Conservation (phyloP, 2,329 filamentous ascomycete genomes). For the Microsporum canis region DNA sequence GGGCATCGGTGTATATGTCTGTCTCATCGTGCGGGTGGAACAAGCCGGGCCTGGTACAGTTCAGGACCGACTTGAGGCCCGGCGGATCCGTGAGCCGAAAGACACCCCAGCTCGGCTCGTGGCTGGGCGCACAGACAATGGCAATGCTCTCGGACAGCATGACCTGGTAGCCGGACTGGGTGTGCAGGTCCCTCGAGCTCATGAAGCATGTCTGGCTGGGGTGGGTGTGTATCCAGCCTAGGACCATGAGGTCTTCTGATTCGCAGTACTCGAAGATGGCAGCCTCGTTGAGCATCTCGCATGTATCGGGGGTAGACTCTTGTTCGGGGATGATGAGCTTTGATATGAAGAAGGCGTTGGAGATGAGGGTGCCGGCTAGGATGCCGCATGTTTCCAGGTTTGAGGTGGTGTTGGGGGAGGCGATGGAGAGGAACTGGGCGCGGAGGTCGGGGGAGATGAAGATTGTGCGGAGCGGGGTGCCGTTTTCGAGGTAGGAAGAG, state of each 20-base stretch:
- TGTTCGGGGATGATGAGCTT: conserved; percentile 85
- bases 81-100: conserved; percentile 91
- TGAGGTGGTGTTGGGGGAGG: conserved; percentile 60
- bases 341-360: conserved; percentile 86
- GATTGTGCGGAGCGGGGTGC: conserved; percentile 71
- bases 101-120: conserved; percentile 65
- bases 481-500: conserved; percentile 80
- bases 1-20: conserved; percentile 67
- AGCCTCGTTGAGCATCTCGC: conserved; percentile 80
- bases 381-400: conserved; percentile 95
- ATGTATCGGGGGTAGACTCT: conserved; percentile 80
- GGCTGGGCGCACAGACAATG: conserved; percentile 85
- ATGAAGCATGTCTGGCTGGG: conserved; percentile 96
- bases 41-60: conserved; percentile 63
- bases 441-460: conserved; percentile 74
- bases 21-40: conserved; percentile 68
- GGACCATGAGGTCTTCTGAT: conserved; percentile 65
- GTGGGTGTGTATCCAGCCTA: conserved; percentile 98
- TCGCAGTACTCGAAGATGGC: conserved; percentile 84
- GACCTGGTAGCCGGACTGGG: conserved; percentile 84
- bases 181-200: conserved; percentile 88
- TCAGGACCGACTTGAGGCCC: conserved; percentile 71
- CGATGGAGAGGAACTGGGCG: conserved; percentile 60
- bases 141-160: conserved; percentile 96
- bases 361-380: conserved; percentile 77